Conservation (phyloP, 2,329 filamentous ascomycete genomes). For the Penicillium sp. region DNA sequence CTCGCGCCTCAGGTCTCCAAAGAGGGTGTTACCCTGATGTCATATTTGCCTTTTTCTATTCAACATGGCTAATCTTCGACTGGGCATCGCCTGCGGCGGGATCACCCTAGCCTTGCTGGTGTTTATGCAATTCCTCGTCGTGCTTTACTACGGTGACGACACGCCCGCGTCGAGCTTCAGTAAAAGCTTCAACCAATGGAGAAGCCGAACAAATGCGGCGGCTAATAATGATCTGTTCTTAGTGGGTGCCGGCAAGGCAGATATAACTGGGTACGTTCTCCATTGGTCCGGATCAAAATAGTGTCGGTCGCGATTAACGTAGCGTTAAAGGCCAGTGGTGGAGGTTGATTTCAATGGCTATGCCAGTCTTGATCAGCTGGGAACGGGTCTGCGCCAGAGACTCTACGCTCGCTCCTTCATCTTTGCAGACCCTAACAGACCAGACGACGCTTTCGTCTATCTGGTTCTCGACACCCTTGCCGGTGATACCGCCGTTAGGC, state of each 20-base stretch:
- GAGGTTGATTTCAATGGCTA: constrained; percentile 92
- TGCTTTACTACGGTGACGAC: constrained; percentile 17
- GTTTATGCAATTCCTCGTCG: constrained; percentile 30
- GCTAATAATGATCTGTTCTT: constrained; percentile 51
- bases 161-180: constrained; percentile 14
- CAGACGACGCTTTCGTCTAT: constrained; percentile 74
- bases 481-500: constrained; percentile 81
- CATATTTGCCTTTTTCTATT: constrained; percentile 3
- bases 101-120: constrained; percentile 28
- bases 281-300: not conserved
- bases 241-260: constrained; percentile 65
- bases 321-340: constrained; percentile 63
- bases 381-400: constrained; percentile 78
- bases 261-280: constrained; percentile 61
- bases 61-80: constrained; percentile 30
- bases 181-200: constrained; percentile 22
- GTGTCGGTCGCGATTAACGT: not conserved
- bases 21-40: constrained; percentile 3
- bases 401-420: constrained; percentile 89
- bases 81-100: constrained; percentile 25
- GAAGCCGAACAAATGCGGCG: constrained; percentile 19
- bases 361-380: constrained; percentile 76
- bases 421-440: constrained; percentile 62
- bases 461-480: constrained; percentile 81
- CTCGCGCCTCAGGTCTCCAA: not conserved